phyloP scores from a whole-genome alignment of 208 protist species.

The Jaenimonas drosophilae region DNA sequence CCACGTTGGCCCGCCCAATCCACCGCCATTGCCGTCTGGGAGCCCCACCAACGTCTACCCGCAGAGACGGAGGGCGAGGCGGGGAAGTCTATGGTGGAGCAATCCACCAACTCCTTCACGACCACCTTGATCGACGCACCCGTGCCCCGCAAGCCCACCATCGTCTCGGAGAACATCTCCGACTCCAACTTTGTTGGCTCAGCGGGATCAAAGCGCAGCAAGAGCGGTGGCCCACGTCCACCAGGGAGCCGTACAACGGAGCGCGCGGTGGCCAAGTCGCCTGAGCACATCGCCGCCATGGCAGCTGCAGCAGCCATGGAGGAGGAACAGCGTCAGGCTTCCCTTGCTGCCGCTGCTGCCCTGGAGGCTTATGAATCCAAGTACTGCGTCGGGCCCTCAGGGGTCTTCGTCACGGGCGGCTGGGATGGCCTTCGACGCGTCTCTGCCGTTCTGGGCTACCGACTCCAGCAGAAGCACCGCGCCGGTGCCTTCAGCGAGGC shows the following conservation, averaged over 20 bases:
- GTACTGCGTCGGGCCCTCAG: conserved; percentile 6
- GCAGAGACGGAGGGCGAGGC: not conserved
- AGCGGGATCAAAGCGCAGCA: too few species aligned
- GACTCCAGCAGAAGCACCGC: conserved; percentile 1
- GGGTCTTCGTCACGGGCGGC: conserved; percentile 39
- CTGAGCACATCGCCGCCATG: too few species aligned
- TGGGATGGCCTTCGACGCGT: conserved; percentile 33
- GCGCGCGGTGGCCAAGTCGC: too few species aligned
- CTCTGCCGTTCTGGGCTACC: conserved; percentile 14
- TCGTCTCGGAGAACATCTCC: not conserved
- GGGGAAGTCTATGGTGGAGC: too few species aligned
- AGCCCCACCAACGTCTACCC: not conserved
- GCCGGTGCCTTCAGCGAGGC: not conserved
- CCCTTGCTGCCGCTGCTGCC: too few species aligned
- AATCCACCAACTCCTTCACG: too few species aligned
- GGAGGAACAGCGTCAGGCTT: not conserved
- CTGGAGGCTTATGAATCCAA: too few species aligned
- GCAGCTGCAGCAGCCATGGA: too few species aligned
- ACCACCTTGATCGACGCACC: too few species aligned
- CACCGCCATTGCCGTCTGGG: not conserved
- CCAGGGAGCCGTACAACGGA: too few species aligned
- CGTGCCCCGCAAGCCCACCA: not conserved
- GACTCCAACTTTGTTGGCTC: too few species aligned
- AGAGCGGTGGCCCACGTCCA: not conserved
- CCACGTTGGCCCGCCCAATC: conserved; percentile 1